Conservation (phyloP, 352 stramenopile genomes). For the Thalassiosira hispida region DNA sequence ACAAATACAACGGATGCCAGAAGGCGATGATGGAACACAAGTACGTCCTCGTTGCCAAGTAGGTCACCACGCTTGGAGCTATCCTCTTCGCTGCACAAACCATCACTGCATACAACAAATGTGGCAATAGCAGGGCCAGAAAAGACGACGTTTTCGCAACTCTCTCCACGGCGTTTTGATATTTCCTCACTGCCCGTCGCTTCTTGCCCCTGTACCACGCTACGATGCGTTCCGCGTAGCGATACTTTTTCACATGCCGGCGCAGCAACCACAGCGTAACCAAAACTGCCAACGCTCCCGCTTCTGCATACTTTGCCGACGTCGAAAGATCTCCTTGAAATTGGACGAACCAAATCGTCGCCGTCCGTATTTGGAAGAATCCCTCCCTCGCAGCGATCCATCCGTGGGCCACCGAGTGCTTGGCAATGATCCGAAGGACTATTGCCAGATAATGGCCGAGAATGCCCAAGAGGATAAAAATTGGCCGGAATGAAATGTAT, state of each 20-base stretch:
- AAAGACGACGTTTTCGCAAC: constrained; percentile 70
- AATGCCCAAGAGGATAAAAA: constrained; percentile 56
- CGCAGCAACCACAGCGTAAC: constrained; percentile 67
- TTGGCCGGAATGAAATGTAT: constrained; percentile 63
- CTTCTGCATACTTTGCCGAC: constrained; percentile 60
- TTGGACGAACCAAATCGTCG: constrained; percentile 54
- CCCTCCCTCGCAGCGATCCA: constrained; percentile 50
- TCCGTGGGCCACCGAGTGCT: constrained; percentile 63
- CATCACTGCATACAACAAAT: constrained; percentile 62
- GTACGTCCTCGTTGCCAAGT: constrained; percentile 66
- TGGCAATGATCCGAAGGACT: constrained; percentile 50
- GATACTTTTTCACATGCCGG: constrained; percentile 51
- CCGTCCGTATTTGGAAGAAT: constrained; percentile 45
- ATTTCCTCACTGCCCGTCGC: constrained; percentile 39
- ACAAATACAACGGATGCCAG: constrained; percentile 67
- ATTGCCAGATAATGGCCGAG: constrained; percentile 50
- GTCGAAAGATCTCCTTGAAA: constrained; percentile 62
- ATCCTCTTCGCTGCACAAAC: constrained; percentile 45
- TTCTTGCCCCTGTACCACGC: constrained; percentile 54
- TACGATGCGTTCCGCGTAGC: constrained; percentile 45
- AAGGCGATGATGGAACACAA: constrained; percentile 55
- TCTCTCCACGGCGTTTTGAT: constrained; percentile 54
- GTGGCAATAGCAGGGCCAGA: constrained; percentile 71
- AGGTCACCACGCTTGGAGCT: constrained; percentile 59
- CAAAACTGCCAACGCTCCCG: constrained; percentile 50